Evolutionary conservation across 305 asterid genomes (phyloP), one percentile per base, ranked within the genome.

Genomic region (Plantago coronopus): DNA sequence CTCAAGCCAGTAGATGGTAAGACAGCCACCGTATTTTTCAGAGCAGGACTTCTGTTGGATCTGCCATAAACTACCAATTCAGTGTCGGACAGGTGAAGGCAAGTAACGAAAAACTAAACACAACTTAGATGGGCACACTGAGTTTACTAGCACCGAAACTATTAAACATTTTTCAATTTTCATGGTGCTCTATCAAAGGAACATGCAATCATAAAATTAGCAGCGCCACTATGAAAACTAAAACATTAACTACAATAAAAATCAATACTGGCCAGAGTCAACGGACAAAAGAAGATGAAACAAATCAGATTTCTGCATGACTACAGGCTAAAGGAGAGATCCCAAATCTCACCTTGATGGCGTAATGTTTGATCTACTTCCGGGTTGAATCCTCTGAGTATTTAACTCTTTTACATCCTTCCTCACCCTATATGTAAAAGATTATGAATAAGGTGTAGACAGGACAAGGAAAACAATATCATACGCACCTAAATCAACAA

Each of bases 291-390:
- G 29, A 51, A 51, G 15, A 15, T 20, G n/a, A 27, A 50, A 50
- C 21, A 50, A 15, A 15, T 23, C 40, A 53, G 58, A 23, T 53
- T 53, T 53, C 13, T 23, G 20, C 48, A 42, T 7, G 53, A 64
- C 25, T 48, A 59, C 21, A 55, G 60, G 5, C 45, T n/a, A 48
- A 44, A 64, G 54, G 60, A 25, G 64, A 63, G 18, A 59, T 25
- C 4, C 29, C 66, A 64, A 69, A 70, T 64, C 79, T 86, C 57
- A 91, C 96, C 83, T 66, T 27, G 80, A 69, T 18, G 82, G 70
- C 54, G 68, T 49, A 15, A 77, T 71, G 54, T 65, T 84, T 51
- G 90, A 73, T 64, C 75, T 74, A 19, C 72, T 68, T 62, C 75
- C 86, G 0, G 69, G 34, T 66, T 63, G 83, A 73, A 72, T 76